Conservation (phyloP, 108 stramenopile genomes). For the Cyclotella distinguenda region DNA sequence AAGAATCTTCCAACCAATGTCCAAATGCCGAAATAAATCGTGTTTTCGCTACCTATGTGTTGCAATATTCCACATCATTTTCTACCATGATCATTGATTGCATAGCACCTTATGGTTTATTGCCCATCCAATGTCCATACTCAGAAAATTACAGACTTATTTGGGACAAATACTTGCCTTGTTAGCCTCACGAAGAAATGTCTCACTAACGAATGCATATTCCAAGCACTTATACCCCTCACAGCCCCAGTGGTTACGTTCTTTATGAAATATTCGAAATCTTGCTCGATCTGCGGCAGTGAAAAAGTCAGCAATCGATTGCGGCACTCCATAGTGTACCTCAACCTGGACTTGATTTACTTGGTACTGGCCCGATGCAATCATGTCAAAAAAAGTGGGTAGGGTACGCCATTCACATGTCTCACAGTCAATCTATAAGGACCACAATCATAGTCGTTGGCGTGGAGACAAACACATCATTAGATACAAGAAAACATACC, state of each 20-base stretch:
- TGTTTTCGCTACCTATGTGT: too few species aligned
- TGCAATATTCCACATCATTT: too few species aligned
- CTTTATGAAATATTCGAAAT: slow-evolving; percentile 39
- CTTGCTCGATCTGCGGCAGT: slow-evolving; percentile 26
- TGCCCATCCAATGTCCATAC: too few species aligned
- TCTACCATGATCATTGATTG: too few species aligned
- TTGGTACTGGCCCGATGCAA: slow-evolving; percentile 3
- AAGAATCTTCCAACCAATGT: too few species aligned
- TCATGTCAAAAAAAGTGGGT: slow-evolving; percentile 26
- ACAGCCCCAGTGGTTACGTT: slow-evolving; percentile 42
- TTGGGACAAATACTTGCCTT: slow-evolving; percentile 6
- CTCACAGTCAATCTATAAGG: slow-evolving; percentile 35
- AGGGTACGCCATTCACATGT: slow-evolving; percentile 20
- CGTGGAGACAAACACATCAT: too few species aligned
- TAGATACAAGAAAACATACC: too few species aligned
- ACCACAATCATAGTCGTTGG: too few species aligned
- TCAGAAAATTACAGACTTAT: too few species aligned
- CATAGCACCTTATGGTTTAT: too few species aligned
- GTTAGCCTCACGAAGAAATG: slow-evolving; percentile 25
- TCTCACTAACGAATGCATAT: slow-evolving; percentile 26
- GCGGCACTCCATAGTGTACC: too few species aligned
- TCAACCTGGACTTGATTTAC: slow-evolving; percentile 32
- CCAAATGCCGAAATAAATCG: too few species aligned
- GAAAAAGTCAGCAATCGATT: slow-evolving; percentile 7
- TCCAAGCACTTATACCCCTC: slow-evolving; percentile 13